phyloP scores from a whole-genome alignment of 75 land plant species.

The Pinus taeda region DNA sequence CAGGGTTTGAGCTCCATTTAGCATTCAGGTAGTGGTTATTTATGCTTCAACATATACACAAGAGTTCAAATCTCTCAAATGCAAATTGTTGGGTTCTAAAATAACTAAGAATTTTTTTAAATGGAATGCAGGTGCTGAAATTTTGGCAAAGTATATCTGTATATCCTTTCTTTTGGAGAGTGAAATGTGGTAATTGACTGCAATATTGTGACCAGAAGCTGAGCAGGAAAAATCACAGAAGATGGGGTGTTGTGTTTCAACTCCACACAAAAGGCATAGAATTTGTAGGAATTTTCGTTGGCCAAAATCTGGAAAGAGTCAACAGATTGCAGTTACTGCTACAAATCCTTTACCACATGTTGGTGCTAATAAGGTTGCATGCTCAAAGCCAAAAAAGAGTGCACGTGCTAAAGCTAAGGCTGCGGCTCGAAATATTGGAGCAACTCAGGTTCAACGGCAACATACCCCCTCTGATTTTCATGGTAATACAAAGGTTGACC shows the following conservation, averaged over 20 bases:
- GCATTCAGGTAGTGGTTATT: not conserved
- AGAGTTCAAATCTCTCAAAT: not conserved
- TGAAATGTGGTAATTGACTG: not conserved
- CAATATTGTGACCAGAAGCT: not conserved
- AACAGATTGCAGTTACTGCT: not conserved
- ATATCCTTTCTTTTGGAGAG: slow-evolving; percentile 4
- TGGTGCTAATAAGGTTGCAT: not conserved
- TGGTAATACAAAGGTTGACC: not conserved
- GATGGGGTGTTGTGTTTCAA: slow-evolving; percentile 8
- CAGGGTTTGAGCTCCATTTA: not conserved
- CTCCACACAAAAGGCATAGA: not conserved
- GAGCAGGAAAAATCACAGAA: not conserved
- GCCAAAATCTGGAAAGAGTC: not conserved
- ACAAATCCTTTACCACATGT: not conserved
- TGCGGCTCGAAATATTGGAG: not conserved
- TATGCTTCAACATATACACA: not conserved
- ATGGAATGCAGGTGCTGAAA: slow-evolving; percentile 7
- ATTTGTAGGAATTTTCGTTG: not conserved
- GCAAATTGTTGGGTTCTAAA: not conserved
- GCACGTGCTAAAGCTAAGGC: not conserved
- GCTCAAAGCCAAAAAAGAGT: not conserved
- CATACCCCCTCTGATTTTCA: not conserved
- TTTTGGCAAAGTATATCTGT: slow-evolving; percentile 3
- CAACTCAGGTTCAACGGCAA: not conserved
- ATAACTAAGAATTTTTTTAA: no score